Conservation (phyloP, 371 early-diverging fungal genomes). For the Batkoa obscura region DNA sequence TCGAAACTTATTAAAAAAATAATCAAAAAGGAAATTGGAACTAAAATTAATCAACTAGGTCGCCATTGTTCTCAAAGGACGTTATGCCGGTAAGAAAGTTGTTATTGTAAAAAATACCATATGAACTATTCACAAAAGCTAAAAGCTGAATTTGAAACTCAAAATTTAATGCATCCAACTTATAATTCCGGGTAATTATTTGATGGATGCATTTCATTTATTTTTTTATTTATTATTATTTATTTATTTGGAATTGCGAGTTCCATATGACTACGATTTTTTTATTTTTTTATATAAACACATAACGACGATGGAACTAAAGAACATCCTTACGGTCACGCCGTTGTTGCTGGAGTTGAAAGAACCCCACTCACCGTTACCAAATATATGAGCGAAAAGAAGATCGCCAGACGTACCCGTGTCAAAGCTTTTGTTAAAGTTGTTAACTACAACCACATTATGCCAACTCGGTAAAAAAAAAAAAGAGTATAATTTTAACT, state of each 20-base stretch:
- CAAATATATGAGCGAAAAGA: constrained; percentile 83
- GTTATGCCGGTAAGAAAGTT: constrained; percentile 97
- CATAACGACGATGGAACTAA: constrained; percentile 64
- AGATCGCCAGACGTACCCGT: constrained; percentile 82
- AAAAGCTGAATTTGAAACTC: too few relatives aligned
- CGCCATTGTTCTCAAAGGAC: constrained; percentile 91
- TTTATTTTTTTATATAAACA: too few relatives aligned
- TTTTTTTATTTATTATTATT: too few relatives aligned
- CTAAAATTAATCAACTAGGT: constrained; percentile 32
- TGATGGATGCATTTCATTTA: too few relatives aligned
- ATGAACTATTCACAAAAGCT: too few relatives aligned
- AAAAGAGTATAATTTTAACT: too few relatives aligned
- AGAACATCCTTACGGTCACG: constrained; percentile 90
- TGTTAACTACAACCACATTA: constrained; percentile 97
- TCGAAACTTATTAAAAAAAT: not conserved
- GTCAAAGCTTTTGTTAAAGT: constrained; percentile 97
- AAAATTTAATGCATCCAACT: too few relatives aligned
- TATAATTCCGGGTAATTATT: too few relatives aligned
- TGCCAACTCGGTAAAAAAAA: constrained; percentile 66
- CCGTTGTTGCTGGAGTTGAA: constrained; percentile 92
- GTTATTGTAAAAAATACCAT: constrained; percentile 82
- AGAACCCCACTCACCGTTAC: constrained; percentile 91
- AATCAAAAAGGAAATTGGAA: not conserved
- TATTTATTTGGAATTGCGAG: too few relatives aligned
- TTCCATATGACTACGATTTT: too few relatives aligned